A percentile compares a stretch with the other conserved stretches of the same genome.
Evolutionary conservation across 2,329 filamentous ascomycete genomes (phyloP).

Genomic region (Ophiostoma novo-ulmi): DNA sequence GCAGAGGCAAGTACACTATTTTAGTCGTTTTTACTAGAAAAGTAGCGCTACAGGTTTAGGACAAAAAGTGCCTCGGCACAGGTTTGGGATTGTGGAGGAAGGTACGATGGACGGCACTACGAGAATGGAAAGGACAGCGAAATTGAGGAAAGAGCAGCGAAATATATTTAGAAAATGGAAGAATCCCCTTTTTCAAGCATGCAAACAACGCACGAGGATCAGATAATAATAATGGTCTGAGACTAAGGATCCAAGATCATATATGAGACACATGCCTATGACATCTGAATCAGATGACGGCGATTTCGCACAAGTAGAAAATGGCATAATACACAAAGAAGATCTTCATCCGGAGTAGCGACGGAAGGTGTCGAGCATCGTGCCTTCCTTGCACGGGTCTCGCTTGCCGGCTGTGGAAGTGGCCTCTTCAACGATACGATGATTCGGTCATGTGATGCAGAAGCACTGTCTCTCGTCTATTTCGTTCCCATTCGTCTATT

Average conservation of each 20-base stretch:
- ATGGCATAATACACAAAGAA: not conserved
- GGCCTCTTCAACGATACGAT: not conserved
- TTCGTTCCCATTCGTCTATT: not conserved
- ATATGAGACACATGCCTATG: not conserved
- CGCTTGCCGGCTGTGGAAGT: not conserved
- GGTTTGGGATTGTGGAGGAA: not conserved
- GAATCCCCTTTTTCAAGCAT: not conserved
- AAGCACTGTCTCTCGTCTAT: not conserved
- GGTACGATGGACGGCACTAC: not conserved
- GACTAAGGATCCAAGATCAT: not conserved
- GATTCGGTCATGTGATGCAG: not conserved
- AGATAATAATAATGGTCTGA: not conserved
- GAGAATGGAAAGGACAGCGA: not conserved
- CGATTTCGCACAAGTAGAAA: not conserved
- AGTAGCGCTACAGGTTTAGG: not conserved
- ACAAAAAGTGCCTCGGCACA: constrained; percentile 3
- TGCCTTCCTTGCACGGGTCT: not conserved
- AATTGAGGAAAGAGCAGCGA: not conserved
- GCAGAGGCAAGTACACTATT: not conserved
- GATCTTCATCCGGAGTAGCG: not conserved
- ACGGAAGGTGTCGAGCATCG: not conserved
- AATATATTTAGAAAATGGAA: not conserved
- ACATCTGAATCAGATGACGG: not conserved
- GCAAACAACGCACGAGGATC: not conserved
- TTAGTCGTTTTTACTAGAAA: not conserved